Base-by-base conservation (phyloP, 2,329 filamentous ascomycete species). In the Diaporthe batatas region DNA sequence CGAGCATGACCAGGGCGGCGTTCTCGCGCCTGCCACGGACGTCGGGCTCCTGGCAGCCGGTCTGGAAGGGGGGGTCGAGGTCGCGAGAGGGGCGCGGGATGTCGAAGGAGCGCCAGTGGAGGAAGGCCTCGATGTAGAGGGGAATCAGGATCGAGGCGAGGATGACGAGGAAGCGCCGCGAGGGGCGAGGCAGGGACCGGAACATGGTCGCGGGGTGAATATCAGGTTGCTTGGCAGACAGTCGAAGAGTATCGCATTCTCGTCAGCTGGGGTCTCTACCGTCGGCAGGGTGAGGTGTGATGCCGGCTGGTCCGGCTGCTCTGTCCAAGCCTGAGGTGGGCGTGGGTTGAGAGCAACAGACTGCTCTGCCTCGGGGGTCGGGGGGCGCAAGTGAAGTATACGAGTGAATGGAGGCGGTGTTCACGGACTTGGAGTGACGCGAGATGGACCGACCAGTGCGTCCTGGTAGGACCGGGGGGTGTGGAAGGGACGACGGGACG, bases 1-100 rank as follows among this genome's bases (percentile, higher is more conserved):
- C 84, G 71, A 86, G 79, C 84, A 86, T 86, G 54, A 86, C 82
- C 39, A 86, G 75, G 47, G 81, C 82, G 68, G 84, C 85, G 72
- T 84, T 85, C 77, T 84, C 84, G 75, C 84, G 83, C 51, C 21
- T 42, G 14, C 51, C 68, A 23, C 39, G 54, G 44, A 80, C 76
- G 64, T 81, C 79, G 10, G 83, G 83, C 73, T 84, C 81, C 69
- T 82, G 83, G 75, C 83, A 85, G 16, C 79, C 77, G 1, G 78
- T 81, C 74, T 80, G 79, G 76, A 84, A 85, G 74, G 83, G 82
- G 29, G 78, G 75, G 76, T 85, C 83, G 76, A 83, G 82, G 68
- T 82, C 79, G 68, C 75, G 73, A n/a, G 77, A 72, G 0, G 83
- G 83, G 18, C 77, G 78, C 34, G 77, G 78, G n/a, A 84, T 79